A percentile compares a stretch with the other conserved stretches of the same genome.
Evolutionary conservation across 2,329 filamentous ascomycete species (phyloP).

Genomic region (Trichothecium sympodiale): DNA sequence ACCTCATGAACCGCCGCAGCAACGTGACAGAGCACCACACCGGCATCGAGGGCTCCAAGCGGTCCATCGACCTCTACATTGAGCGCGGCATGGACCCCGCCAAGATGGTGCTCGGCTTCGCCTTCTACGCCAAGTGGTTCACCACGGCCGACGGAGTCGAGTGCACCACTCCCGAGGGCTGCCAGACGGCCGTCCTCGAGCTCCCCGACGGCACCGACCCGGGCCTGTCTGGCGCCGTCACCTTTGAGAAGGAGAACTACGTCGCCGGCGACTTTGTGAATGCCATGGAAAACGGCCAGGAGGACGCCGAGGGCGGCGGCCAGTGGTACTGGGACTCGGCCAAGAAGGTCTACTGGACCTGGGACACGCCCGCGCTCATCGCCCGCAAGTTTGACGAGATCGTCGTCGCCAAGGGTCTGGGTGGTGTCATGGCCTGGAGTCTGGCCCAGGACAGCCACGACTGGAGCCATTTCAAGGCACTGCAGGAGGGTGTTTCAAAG

Average conservation of each 20-base stretch:
- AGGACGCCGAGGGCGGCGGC: constrained; percentile 36
- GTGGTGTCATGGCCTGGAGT: constrained; percentile 43
- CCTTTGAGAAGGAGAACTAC: constrained; percentile 25
- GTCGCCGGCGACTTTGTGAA: constrained; percentile 22
- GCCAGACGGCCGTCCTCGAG: constrained; percentile 48
- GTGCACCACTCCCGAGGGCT: constrained; percentile 42
- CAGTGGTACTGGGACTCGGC: constrained; percentile 42
- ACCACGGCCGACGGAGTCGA: constrained; percentile 33
- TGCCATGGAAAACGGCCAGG: constrained; percentile 27
- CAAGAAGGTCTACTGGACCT: constrained; percentile 40
- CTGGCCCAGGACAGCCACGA: constrained; percentile 35
- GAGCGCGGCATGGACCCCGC: constrained; percentile 39
- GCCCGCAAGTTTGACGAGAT: constrained; percentile 33
- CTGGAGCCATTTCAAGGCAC: constrained; percentile 29
- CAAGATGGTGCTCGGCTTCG: constrained; percentile 55
- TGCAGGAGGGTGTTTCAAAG: constrained; percentile 20
- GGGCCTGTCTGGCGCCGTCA: constrained; percentile 31
- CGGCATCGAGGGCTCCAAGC: constrained; percentile 41
- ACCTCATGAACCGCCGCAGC: constrained; percentile 64
- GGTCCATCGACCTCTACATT: constrained; percentile 48
- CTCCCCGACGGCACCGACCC: constrained; percentile 48
- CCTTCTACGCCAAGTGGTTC: constrained; percentile 62
- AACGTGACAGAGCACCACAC: constrained; percentile 53
- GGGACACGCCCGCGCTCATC: constrained; percentile 40
- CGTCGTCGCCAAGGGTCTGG: constrained; percentile 27